These are phyloP conservation scores for Cystobasidium pallidum DNA, from an alignment of 1,284 basidiomycete genomes.

Conservation along the genomic window DNA sequence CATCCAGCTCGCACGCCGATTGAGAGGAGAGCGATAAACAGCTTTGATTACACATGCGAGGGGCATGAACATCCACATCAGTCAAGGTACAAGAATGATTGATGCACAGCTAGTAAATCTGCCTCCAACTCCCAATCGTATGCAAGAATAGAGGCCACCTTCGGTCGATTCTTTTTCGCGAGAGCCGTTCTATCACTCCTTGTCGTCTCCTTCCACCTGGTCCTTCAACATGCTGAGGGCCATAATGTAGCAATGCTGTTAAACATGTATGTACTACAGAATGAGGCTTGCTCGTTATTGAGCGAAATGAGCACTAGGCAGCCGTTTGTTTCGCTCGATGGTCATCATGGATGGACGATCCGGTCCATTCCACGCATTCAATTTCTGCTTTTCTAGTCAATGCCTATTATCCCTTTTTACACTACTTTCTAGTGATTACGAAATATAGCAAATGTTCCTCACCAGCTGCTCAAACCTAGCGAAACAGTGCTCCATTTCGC, in stretches of 20 bases:
- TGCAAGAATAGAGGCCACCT: background rate
- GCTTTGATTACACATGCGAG: background rate
- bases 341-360: background rate
- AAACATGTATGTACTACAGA: slow-evolving; percentile 12
- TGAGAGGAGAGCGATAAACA: slow-evolving; percentile 44
- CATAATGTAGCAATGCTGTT: slow-evolving; percentile 4
- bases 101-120: too few species aligned
- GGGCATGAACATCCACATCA: background rate
- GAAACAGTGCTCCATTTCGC: background rate
- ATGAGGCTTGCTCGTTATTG: background rate
- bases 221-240: background rate
- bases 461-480: background rate
- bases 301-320: background rate
- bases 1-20: slow-evolving; percentile 47
- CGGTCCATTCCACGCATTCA: background rate
- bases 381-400: slow-evolving; percentile 27
- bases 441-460: slow-evolving; percentile 19
- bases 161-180: background rate
- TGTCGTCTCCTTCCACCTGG: background rate
- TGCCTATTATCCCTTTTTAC: background rate
- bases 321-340: background rate
- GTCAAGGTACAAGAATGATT: background rate
- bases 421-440: slow-evolving; percentile 14
- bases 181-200: background rate
- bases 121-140: too few species aligned